phyloP scores from a whole-genome alignment of 768 basidiomycete genomes.

The Naganishia randhawae region DNA sequence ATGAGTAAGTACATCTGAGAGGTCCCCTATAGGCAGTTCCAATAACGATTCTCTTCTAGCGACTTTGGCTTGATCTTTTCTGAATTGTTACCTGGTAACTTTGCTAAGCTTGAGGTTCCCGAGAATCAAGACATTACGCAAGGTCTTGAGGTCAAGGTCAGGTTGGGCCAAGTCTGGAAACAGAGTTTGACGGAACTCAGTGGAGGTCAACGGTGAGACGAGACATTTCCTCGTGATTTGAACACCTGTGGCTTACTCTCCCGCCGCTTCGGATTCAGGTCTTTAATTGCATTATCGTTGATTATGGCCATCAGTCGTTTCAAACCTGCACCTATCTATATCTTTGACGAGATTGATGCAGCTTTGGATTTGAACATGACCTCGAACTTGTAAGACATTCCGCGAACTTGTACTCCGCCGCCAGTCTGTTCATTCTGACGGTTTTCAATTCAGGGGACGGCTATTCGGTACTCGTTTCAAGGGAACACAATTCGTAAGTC shows the following conservation, averaged over 20 bases:
- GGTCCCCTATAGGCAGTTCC: neutral
- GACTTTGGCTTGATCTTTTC: conserved; percentile 96
- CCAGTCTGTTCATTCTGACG: neutral
- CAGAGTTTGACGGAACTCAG: conserved; percentile 93
- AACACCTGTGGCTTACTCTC: neutral
- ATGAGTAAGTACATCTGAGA: conserved; percentile 60
- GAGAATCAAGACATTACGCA: conserved; percentile 90
- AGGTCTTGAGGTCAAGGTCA: conserved; percentile 95
- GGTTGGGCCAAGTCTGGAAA: conserved; percentile 93
- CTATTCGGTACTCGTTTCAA: conserved; percentile 97
- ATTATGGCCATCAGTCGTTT: conserved; percentile 99
- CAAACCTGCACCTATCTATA: conserved; percentile 99
- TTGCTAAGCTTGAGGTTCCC: conserved; percentile 87
- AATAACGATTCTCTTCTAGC: conserved; percentile 51
- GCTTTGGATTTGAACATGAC: conserved; percentile 90
- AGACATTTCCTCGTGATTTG: neutral
- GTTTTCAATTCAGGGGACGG: conserved; percentile 57
- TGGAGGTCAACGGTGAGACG: conserved; percentile 82
- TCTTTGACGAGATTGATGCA: conserved; percentile 97
- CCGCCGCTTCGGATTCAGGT: conserved; percentile 57
- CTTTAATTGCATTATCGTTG: conserved; percentile 91
- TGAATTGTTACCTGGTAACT: conserved; percentile 91
- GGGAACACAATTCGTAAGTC: conserved; percentile 64
- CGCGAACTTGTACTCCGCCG: too few species aligned
- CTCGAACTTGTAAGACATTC: conserved; percentile 19